phyloP scores from a whole-genome alignment of 495 filamentous ascomycete species.

The Aspergillus ostianus region DNA sequence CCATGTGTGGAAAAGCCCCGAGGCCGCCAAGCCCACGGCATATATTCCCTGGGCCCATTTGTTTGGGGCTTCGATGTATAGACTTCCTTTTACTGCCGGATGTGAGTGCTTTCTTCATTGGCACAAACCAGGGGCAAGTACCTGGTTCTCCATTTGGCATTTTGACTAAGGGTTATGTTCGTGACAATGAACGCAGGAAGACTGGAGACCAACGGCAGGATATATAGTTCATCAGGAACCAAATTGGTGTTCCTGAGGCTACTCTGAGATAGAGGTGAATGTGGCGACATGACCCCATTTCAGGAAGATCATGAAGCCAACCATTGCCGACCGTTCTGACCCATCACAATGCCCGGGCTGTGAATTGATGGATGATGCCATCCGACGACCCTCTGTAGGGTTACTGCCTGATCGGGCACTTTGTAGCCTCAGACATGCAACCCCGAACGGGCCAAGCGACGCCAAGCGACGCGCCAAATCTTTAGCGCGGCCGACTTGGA shows the following conservation, averaged over 20 bases:
- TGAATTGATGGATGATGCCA: too few species aligned
- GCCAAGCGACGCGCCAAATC: background rate
- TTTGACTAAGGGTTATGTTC: background rate
- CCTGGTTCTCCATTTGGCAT: background rate
- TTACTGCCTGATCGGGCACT: background rate
- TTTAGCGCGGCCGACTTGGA: too few species aligned
- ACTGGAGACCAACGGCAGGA: background rate
- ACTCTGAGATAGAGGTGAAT: background rate
- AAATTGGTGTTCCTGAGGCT: background rate
- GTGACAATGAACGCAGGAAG: too few species aligned
- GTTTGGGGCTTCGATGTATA: conserved; percentile 65
- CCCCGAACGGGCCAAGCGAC: background rate
- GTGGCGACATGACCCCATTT: background rate
- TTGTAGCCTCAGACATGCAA: background rate
- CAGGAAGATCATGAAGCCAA: background rate
- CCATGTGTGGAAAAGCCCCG: too few species aligned
- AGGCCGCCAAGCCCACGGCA: conserved; percentile 14
- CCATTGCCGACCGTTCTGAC: too few species aligned
- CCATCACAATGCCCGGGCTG: too few species aligned
- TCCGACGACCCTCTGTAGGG: background rate
- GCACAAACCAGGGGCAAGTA: background rate
- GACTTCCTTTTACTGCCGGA: too few species aligned
- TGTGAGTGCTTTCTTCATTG: conserved; percentile 24
- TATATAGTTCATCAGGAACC: background rate
- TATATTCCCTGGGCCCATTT: conserved; percentile 60